Percentiles rank a stretch among this genome's conserved stretches.
These are phyloP conservation scores for Chytriomyces confervae DNA, from an alignment of 192 early-diverging fungal species.

Conservation along the genomic window DNA sequence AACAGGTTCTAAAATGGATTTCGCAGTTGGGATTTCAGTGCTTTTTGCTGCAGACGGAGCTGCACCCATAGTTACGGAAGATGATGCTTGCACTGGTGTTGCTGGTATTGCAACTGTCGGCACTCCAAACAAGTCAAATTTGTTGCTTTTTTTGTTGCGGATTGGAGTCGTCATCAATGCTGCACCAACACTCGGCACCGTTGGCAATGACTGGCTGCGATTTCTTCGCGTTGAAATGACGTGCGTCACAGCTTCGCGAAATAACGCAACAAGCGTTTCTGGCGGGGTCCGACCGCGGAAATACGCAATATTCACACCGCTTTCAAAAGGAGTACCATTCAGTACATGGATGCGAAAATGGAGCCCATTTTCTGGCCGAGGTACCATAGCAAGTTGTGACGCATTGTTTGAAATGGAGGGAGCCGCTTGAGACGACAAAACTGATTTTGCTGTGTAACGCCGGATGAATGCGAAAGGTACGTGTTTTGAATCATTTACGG, in stretches of 20 bases:
- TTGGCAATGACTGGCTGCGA: neutral
- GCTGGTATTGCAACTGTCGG: neutral
- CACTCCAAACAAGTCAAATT: neutral
- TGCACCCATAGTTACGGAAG: neutral
- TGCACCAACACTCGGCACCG: neutral
- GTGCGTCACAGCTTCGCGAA: neutral
- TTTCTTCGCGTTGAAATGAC: neutral
- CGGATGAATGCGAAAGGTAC: slow-evolving; percentile 19
- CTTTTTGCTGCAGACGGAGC: neutral
- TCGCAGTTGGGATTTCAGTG: neutral
- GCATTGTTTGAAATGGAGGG: too few species aligned
- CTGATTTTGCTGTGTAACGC: neutral
- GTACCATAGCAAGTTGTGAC: too few species aligned
- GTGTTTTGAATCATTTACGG: neutral
- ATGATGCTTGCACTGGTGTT: neutral
- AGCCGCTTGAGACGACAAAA: too few species aligned
- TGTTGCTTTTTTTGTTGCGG: neutral
- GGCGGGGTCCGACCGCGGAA: neutral
- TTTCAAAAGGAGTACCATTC: slow-evolving; percentile 14
- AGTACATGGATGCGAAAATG: slow-evolving; percentile 21
- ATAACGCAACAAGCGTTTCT: slow-evolving; percentile 17
- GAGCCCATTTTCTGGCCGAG: neutral
- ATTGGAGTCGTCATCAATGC: neutral
- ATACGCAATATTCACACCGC: slow-evolving; percentile 28
- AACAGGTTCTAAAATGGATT: neutral